phyloP scores from a whole-genome alignment of 2,329 filamentous ascomycete species.

The Ophiostoma sp. region DNA sequence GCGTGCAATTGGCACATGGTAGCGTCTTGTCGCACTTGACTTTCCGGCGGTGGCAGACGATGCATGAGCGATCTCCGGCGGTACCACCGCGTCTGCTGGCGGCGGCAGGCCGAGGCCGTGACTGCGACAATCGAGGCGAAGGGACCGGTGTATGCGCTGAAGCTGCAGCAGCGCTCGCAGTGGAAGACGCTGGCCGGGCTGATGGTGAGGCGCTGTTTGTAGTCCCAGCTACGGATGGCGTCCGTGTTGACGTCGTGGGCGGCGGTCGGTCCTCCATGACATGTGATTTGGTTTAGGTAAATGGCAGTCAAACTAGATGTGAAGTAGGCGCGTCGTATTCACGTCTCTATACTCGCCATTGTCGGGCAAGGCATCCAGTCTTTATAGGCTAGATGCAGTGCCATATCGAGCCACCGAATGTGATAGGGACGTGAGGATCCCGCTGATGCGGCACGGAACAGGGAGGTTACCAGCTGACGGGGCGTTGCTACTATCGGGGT shows the following conservation, averaged over 20 bases:
- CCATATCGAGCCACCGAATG: background rate
- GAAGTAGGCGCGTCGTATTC: background rate
- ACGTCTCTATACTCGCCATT: conserved; percentile 2
- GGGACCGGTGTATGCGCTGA: background rate
- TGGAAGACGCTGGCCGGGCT: background rate
- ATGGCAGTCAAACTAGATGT: background rate
- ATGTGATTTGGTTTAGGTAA: background rate
- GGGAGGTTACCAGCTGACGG: background rate
- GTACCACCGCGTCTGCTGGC: background rate
- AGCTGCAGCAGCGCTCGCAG: background rate
- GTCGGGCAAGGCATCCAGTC: background rate
- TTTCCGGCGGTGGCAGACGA: conserved; percentile 29
- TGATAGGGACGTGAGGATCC: background rate
- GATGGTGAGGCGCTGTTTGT: background rate
- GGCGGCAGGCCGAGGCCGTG: background rate
- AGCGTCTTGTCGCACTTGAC: conserved; percentile 30
- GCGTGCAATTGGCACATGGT: conserved; percentile 28
- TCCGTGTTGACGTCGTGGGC: background rate
- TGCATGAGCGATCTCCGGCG: conserved; percentile 27
- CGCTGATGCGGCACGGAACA: background rate
- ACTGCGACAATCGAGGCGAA: background rate
- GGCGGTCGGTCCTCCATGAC: background rate
- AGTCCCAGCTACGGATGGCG: background rate
- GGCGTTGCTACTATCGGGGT: background rate
- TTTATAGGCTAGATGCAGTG: conserved; percentile 3